Base-by-base conservation (phyloP, 257 asterid species). In the Solanum tarijense region DNA sequence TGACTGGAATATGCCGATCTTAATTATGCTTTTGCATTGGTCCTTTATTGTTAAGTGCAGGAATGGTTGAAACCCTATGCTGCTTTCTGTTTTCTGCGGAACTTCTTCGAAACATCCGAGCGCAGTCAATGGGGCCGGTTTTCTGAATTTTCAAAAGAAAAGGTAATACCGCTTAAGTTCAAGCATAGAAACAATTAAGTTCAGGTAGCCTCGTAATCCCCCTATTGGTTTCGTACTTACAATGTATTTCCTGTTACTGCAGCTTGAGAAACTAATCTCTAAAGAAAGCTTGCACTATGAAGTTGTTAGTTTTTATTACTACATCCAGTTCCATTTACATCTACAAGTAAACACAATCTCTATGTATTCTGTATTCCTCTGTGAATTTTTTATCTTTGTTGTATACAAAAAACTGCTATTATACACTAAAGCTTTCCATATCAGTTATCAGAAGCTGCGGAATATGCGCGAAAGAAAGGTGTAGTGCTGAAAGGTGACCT, bases 71-170 rank as follows among this genome's bases (percentile, higher is more conserved):
- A 93, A 87, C 98, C 99, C 78, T 95, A 97, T 86, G 98, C 99
- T 86, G 98, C 99, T 89, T 97, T 96, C 94, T 97, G 99, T 93
- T 97, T 94, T 87, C 92, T 97, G 52, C 91, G 99, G 62, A 98
- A 97, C 92, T 96, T 97, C 90, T 97, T 97, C 82, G 99, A 97
- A 94, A 96, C 99, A 73, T 95, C 99, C n/a, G 98, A 97, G 84
- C 98, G 90, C 92, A 94, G 95, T 90, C 99, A 96, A 89, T 97
- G 99, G 99, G 99, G 99, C 10, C 91, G 98, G 83, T 96, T 93
- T 89, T 94, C 99, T 85, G 62, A 79, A 27, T 95, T 94, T 88
- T 88, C 98, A n/a, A 84, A 93, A 75, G 93, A 92, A 25, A 96
- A 95, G 98, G 99, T 95, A 86, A 88, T 69, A 11, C 83, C 20